A percentile compares a stretch with the other conserved stretches of the same genome.
phyloP scores from a whole-genome alignment of 2,329 filamentous ascomycete species.

The Plenodomus tracheiphilus region DNA sequence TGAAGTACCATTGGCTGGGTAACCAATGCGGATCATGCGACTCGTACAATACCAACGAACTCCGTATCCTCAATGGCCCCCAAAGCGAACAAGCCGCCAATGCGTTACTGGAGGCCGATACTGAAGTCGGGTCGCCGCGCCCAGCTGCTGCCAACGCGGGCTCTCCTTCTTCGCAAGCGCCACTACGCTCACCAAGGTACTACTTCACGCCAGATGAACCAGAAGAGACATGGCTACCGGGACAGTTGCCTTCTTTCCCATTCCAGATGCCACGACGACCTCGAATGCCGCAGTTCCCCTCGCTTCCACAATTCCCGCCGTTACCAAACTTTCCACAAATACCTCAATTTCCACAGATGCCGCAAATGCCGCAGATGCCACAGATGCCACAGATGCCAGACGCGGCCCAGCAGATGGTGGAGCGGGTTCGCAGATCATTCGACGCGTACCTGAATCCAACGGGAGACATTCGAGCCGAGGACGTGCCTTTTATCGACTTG shows the following conservation, averaged over 20 bases:
- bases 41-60: conserved; percentile 57
- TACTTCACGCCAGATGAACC: conserved; percentile 44
- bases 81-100: conserved; percentile 42
- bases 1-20: conserved; percentile 92
- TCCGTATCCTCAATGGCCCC: conserved; percentile 48
- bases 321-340: conserved; percentile 36
- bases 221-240: conserved; percentile 43
- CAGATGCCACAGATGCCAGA: conserved; percentile 33
- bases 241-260: conserved; percentile 40
- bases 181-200: conserved; percentile 40
- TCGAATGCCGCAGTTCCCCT: conserved; percentile 36
- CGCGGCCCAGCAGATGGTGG: conserved; percentile 41
- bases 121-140: conserved; percentile 29
- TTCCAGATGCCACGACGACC: conserved; percentile 44
- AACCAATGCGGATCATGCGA: conserved; percentile 75
- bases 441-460: conserved; percentile 50
- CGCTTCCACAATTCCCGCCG: conserved; percentile 37
- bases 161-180: conserved; percentile 36
- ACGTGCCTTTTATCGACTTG: conserved; percentile 42
- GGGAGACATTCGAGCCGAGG: conserved; percentile 36
- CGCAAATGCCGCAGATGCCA: conserved; percentile 25
- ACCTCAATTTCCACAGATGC: conserved; percentile 26
- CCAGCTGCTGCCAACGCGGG: conserved; percentile 35
- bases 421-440: conserved; percentile 45
- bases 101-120: conserved; percentile 34